These are phyloP conservation scores for Epicoccum sorghinum DNA, from an alignment of 2,329 filamentous ascomycete species.

Conservation along the genomic window DNA sequence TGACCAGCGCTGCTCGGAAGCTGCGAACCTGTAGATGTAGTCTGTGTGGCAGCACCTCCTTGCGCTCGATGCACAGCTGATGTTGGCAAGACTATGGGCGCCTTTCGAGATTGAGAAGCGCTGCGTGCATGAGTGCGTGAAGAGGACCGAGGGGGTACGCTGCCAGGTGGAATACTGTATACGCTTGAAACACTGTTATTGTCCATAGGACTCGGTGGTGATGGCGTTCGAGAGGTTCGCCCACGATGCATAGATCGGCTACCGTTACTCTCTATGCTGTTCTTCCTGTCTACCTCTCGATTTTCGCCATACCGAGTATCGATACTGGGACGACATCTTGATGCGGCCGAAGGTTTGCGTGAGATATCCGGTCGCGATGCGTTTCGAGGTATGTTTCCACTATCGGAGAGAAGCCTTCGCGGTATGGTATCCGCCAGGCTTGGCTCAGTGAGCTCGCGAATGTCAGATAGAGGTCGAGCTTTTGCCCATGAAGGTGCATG, in stretches of 20 bases:
- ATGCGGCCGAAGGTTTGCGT: constrained; percentile 40
- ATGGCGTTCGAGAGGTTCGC: constrained; percentile 38
- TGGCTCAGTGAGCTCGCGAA: constrained; percentile 57
- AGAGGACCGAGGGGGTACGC: constrained; percentile 54
- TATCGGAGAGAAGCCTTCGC: constrained; percentile 32
- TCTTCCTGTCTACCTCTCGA: constrained; percentile 36
- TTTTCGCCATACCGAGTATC: constrained; percentile 38
- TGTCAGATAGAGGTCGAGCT: constrained; percentile 55
- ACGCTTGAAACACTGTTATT: constrained; percentile 51
- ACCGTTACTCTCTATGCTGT: constrained; percentile 35
- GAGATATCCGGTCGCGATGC: constrained; percentile 38
- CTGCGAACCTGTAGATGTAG: constrained; percentile 26
- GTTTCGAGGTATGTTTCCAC: constrained; percentile 22
- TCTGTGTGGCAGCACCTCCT: constrained; percentile 20
- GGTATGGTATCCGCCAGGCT: constrained; percentile 50
- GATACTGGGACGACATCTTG: constrained; percentile 39
- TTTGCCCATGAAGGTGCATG: constrained; percentile 42
- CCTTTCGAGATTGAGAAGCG: constrained; percentile 29
- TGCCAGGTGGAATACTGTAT: constrained; percentile 54
- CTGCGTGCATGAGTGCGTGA: constrained; percentile 44
- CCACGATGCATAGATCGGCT: constrained; percentile 35
- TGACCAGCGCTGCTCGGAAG: constrained; percentile 36
- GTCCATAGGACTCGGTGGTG: constrained; percentile 40
- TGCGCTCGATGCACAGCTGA: constrained; percentile 24
- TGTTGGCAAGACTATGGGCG: constrained; percentile 23